These are phyloP conservation scores for Lactarius tabidus DNA, from an alignment of 768 basidiomycete species.

Conservation along the genomic window DNA sequence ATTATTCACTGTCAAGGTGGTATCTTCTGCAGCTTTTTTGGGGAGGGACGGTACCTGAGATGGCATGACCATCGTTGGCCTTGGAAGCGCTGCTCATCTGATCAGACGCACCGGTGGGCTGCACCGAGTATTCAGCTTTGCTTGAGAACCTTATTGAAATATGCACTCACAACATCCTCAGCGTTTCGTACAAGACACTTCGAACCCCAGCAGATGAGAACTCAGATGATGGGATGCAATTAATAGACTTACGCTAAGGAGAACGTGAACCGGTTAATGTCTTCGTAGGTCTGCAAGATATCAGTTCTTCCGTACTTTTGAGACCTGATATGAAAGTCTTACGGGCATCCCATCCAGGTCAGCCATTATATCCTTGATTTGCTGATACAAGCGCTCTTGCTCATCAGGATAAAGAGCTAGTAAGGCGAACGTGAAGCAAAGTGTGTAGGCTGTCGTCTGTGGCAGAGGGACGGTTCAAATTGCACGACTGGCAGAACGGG, in stretches of 20 bases:
- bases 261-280: constrained; percentile 24
- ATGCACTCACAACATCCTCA: constrained; percentile 39
- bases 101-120: constrained; percentile 14
- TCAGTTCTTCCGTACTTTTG: background rate
- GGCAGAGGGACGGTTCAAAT: background rate
- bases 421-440: constrained; percentile 39
- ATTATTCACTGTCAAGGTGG: constrained; percentile 34
- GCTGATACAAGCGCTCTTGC: constrained; percentile 39
- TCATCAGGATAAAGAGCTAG: constrained; percentile 41
- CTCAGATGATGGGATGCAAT: background rate
- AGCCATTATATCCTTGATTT: constrained; percentile 28
- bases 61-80: constrained; percentile 9
- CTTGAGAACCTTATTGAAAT: background rate
- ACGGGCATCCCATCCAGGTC: background rate
- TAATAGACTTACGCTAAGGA: constrained; percentile 22
- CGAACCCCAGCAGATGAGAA: background rate
- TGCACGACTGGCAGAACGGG: background rate
- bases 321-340: background rate
- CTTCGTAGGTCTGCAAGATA: constrained; percentile 26
- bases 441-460: constrained; percentile 39
- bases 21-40: constrained; percentile 46
- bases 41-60: constrained; percentile 44
- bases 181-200: constrained; percentile 49
- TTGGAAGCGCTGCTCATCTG: background rate
- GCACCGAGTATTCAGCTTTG: background rate